Base-by-base conservation (phyloP, 306 rosid species). In the Quercus suber region DNA sequence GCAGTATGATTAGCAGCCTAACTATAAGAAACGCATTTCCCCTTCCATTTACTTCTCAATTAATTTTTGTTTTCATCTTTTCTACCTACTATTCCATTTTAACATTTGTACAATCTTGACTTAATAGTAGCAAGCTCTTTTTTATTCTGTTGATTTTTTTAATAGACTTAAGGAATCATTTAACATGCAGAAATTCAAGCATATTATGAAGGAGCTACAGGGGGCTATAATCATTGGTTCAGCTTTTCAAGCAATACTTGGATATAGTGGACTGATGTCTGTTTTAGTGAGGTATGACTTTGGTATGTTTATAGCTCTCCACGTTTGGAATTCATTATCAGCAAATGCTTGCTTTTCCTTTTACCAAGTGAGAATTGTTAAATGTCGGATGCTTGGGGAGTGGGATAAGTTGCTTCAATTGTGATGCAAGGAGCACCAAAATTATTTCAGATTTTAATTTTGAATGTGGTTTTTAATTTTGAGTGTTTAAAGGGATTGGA, bases 171-270 rank as follows among this genome's bases (percentile, higher is more conserved):
- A 18, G 15, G 25, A 49, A 0, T 82, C 52, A 28, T 18, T 79
- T 78, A 5, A 81, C 77, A 73, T 77, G 82, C 90, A 96, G 99
- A 96, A 90, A 86, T 96, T 93, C 84, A 90, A 83, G 87, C 99
- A 93, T 80, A 87, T 93, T 83, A 96, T 96, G 99, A 96, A 90
- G 90, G 97, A 96, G 90, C 88, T 96, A 78, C 99, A 96, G 86
- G 99, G 99, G 71, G 97, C 98, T 76, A 76, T 93, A 85, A 96
- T 96, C 74, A 90, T 93, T 76, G 92, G 91, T 72, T 91, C 99
- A 30, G 85, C 98, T 61, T 96, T 96, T 87, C 98, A 96, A 88
- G 85, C 94, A 71, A 69, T 96, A 75, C 92, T 96, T 73, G 99
- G 99, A 83, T 96, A 96, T 87, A 88, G 88, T 76, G 99, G 99